Evolutionary conservation across 2,329 filamentous ascomycete genomes (phyloP).

Genomic region (Lasiodiplodia hormozganensis): DNA sequence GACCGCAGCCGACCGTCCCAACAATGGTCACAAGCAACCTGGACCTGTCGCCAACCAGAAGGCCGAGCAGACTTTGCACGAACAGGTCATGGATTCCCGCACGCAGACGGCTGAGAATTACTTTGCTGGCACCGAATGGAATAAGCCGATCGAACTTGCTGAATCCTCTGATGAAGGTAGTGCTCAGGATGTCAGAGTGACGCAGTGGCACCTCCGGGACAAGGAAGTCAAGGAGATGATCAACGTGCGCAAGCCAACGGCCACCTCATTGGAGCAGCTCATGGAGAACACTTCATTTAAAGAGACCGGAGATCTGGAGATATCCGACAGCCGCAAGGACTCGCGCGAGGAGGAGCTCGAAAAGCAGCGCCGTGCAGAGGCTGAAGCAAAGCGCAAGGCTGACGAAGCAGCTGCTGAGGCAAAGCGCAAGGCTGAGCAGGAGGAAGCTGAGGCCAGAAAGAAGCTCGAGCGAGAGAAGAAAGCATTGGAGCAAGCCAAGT

Average conservation of each 20-base stretch:
- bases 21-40: no score
- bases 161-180: no score
- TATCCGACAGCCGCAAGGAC: slow-evolving; percentile 11
- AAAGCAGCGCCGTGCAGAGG: slow-evolving; percentile 2
- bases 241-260: not conserved
- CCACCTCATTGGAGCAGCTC: not conserved
- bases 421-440: not conserved
- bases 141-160: no score
- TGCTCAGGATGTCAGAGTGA: no score
- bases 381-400: slow-evolving; percentile 4
- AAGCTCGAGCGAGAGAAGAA: not conserved
- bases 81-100: no score
- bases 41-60: no score
- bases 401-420: slow-evolving; percentile 2
- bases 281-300: not conserved
- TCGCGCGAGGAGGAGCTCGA: slow-evolving; percentile 4
- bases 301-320: not conserved
- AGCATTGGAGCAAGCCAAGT: not conserved
- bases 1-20: no score
- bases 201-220: not conserved
- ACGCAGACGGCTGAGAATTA: no score
- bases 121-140: no score
- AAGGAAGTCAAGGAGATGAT: not conserved
- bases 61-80: no score
- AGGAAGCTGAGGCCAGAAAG: not conserved